These are phyloP conservation scores for Ambrosia hybrid DNA, from an alignment of 140 eudicot genomes.

Conservation along the genomic window DNA sequence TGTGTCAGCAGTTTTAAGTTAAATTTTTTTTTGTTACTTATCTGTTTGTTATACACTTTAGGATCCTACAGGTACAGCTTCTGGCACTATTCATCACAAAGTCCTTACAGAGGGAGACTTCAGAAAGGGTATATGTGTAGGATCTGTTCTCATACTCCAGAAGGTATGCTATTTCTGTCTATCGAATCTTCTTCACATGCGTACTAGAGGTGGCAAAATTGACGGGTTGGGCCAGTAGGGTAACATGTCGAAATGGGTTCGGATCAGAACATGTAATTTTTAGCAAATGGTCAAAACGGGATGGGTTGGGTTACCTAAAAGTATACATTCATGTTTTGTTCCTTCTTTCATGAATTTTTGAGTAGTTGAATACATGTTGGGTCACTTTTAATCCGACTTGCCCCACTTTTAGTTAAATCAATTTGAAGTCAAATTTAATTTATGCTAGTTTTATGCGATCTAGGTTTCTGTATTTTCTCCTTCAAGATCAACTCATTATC, in stretches of 20 bases:
- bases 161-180: slow-evolving; percentile 48
- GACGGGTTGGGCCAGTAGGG: no score
- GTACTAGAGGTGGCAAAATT: no score
- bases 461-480: slow-evolving; percentile 74
- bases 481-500: slow-evolving; percentile 48
- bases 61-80: slow-evolving; percentile 80
- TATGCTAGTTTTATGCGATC: slow-evolving; percentile 25
- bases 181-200: slow-evolving; percentile 8
- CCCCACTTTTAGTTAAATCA: not conserved
- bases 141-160: slow-evolving; percentile 65
- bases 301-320: not conserved
- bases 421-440: not conserved
- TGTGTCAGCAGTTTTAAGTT: not conserved
- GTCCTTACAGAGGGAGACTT: slow-evolving; percentile 52
- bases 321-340: not conserved
- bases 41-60: slow-evolving; percentile 29
- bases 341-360: not conserved
- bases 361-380: not conserved
- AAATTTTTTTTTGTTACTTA: slow-evolving; percentile 27
- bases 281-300: not conserved
- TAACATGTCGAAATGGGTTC: no score
- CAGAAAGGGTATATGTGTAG: slow-evolving; percentile 52
- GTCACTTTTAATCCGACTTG: not conserved
- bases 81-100: slow-evolving; percentile 77
- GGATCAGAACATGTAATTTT: no score